A percentile compares a stretch with the other conserved stretches of the same genome.
phyloP scores from a whole-genome alignment of 257 asterid species.

The Cruciata laevipes region DNA sequence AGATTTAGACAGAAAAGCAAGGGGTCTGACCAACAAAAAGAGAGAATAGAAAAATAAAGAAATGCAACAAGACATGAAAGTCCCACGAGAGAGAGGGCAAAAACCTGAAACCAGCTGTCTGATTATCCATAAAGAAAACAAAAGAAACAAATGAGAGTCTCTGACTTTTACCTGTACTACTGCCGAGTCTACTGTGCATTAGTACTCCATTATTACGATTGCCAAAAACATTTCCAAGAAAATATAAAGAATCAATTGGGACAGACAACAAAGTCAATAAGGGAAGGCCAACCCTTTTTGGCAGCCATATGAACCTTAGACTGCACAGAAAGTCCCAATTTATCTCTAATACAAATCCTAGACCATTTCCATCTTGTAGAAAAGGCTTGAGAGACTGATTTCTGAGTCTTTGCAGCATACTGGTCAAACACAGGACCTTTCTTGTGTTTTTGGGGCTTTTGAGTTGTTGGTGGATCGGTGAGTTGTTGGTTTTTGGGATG shows the following conservation, averaged over 20 bases:
- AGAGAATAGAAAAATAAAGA: not conserved
- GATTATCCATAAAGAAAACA: slow-evolving; percentile 21
- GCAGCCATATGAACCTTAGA: slow-evolving; percentile 29
- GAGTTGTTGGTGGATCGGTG: slow-evolving; percentile 53
- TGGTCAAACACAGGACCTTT: slow-evolving; percentile 14
- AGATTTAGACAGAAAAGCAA: not conserved
- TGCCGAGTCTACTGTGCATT: not conserved
- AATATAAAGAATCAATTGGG: slow-evolving; percentile 29
- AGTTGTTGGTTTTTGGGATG: slow-evolving; percentile 29
- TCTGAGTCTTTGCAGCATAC: slow-evolving; percentile 6
- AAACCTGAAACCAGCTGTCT: slow-evolving; percentile 38
- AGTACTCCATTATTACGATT: slow-evolving; percentile 9
- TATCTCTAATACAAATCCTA: slow-evolving; percentile 1
- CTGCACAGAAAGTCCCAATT: slow-evolving; percentile 12
- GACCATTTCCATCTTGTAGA: not conserved
- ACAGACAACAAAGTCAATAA: slow-evolving; percentile 53
- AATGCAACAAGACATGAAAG: slow-evolving; percentile 13
- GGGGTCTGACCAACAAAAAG: slow-evolving; percentile 23
- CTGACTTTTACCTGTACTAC: slow-evolving; percentile 26
- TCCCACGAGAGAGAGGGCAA: slow-evolving; percentile 9
- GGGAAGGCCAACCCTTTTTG: slow-evolving; percentile 34
- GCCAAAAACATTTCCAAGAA: slow-evolving; percentile 6
- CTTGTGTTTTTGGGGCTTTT: slow-evolving; percentile 20
- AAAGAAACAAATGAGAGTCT: slow-evolving; percentile 25
- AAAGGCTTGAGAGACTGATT: not conserved